These are phyloP conservation scores for Apophysomyces sp. DNA, from an alignment of 371 early-diverging fungal species.

Conservation along the genomic window DNA sequence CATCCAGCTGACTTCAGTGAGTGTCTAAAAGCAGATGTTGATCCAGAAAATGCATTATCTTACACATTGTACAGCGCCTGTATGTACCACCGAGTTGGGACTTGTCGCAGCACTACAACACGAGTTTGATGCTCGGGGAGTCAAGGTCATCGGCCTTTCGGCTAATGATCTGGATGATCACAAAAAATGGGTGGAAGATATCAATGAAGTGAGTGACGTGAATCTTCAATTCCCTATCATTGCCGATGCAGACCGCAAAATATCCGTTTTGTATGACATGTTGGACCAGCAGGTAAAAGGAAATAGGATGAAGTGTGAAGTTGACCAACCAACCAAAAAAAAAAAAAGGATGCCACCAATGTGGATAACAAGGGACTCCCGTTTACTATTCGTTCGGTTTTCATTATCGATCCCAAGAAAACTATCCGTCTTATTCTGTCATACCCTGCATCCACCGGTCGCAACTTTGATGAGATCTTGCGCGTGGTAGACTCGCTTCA, in stretches of 20 bases:
- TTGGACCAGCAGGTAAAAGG: conserved; percentile 67
- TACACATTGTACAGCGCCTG: conserved; percentile 61
- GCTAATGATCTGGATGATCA: conserved; percentile 85
- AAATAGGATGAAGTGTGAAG: not conserved
- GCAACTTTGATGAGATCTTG: conserved; percentile 95
- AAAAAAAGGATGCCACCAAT: conserved; percentile 83
- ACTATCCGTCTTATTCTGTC: conserved; percentile 84
- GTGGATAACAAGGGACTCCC: conserved; percentile 87
- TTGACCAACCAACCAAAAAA: not conserved
- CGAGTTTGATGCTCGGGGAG: conserved; percentile 78
- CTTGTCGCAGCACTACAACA: conserved; percentile 77
- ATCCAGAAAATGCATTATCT: not conserved
- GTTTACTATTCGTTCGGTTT: conserved; percentile 93
- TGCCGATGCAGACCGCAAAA: conserved; percentile 82
- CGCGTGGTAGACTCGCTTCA: conserved; percentile 92
- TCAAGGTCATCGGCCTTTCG: conserved; percentile 92
- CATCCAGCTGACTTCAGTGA: conserved; percentile 94
- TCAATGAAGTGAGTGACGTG: conserved; percentile 83
- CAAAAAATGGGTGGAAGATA: conserved; percentile 86
- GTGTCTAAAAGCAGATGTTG: conserved; percentile 12
- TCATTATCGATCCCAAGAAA: conserved; percentile 93
- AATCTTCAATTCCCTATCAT: conserved; percentile 89
- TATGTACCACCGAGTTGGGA: conserved; percentile 96
- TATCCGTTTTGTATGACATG: conserved; percentile 93
- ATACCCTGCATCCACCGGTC: conserved; percentile 91